Conservation (phyloP, 164 flowering plant genomes). For the Amborella trichopoda region DNA sequence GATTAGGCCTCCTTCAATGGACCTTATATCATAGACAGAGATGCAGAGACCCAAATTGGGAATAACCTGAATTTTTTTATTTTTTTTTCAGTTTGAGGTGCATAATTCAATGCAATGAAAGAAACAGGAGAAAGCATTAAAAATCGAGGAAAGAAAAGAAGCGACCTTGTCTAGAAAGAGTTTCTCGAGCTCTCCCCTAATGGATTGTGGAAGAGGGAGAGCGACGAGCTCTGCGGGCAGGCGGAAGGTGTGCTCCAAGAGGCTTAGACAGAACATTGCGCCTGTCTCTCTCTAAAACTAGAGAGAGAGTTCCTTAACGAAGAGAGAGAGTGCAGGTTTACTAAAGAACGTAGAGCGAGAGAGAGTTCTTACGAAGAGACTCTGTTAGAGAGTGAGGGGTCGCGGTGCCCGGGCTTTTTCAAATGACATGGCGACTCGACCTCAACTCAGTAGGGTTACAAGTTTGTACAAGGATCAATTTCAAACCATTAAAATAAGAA, state of each 20-base stretch:
- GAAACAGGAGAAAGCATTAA: background rate
- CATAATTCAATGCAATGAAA: background rate
- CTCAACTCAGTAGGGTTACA: too few relatives aligned
- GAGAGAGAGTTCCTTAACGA: too few relatives aligned
- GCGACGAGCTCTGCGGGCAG: slow-evolving; percentile 58
- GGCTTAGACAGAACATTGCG: slow-evolving; percentile 56
- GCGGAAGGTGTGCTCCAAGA: slow-evolving; percentile 50
- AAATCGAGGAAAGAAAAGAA: slow-evolving; percentile 1
- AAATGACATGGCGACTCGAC: too few relatives aligned
- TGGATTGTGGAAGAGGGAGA: slow-evolving; percentile 38
- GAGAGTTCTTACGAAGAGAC: too few relatives aligned
- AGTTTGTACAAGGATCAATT: too few relatives aligned
- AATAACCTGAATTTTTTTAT: slow-evolving; percentile 70
- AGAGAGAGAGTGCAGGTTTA: too few relatives aligned
- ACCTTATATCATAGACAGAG: slow-evolving; percentile 48
- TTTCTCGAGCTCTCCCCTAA: slow-evolving; percentile 39
- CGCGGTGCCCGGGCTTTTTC: too few relatives aligned
- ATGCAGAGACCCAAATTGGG: slow-evolving; percentile 58
- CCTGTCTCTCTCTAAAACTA: slow-evolving; percentile 1
- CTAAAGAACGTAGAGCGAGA: too few relatives aligned
- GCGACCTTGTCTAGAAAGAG: slow-evolving; percentile 66
- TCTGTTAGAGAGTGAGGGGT: too few relatives aligned
- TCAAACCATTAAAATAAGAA: too few relatives aligned
- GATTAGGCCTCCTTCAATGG: slow-evolving; percentile 55
- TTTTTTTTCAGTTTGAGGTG: background rate